Evolutionary conservation across 108 stramenopile genomes (phyloP).

Genomic region (Cyclotella kingstonii): DNA sequence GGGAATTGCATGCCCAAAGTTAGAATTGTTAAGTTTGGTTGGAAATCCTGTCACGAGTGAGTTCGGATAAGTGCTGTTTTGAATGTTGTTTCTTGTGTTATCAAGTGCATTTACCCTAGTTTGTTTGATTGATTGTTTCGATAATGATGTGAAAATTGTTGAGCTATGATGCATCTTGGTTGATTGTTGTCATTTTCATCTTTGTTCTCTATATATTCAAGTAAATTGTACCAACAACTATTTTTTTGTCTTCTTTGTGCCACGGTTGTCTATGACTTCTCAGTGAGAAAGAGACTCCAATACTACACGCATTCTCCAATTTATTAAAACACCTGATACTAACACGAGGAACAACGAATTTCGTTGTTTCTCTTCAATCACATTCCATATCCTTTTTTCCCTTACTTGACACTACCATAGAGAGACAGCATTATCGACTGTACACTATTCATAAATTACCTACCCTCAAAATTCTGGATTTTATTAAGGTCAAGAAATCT

Average conservation of each 20-base stretch:
- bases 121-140: not conserved
- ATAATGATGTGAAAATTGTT: not conserved
- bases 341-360: conserved; percentile 29
- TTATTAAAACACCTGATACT: conserved; percentile 19
- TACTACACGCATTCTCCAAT: not conserved
- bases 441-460: conserved; percentile 65
- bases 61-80: conserved; percentile 37
- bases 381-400: not conserved
- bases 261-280: conserved; percentile 34
- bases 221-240: conserved; percentile 22
- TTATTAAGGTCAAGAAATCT: conserved; percentile 58
- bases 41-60: conserved; percentile 85
- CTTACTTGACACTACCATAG: conserved; percentile 19
- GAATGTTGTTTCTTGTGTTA: conserved; percentile 3
- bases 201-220: too few species aligned
- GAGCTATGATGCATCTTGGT: not conserved
- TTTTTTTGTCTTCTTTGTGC: conserved; percentile 9
- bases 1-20: conserved; percentile 64
- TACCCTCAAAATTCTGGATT: conserved; percentile 76
- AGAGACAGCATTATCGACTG: conserved; percentile 82
- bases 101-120: not conserved
- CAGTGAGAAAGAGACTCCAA: conserved; percentile 20
- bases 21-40: conserved; percentile 64
- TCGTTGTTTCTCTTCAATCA: conserved; percentile 15
- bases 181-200: not conserved